phyloP scores from a whole-genome alignment of 495 filamentous ascomycete genomes.

The Cladorrhinum samala region DNA sequence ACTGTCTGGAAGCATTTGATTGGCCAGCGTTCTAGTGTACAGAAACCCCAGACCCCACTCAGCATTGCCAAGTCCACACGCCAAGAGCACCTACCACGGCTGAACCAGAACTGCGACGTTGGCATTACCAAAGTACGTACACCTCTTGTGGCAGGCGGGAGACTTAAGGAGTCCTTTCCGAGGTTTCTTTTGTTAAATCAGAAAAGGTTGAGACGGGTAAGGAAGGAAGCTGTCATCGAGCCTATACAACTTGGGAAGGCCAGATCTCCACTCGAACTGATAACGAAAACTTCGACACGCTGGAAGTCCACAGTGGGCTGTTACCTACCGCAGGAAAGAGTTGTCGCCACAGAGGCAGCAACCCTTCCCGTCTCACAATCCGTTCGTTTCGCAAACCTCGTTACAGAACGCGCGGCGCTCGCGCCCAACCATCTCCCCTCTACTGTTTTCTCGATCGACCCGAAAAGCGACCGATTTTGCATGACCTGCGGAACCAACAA shows the following conservation, averaged over 20 bases:
- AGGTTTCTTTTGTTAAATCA: too few species aligned
- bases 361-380: neutral
- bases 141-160: neutral
- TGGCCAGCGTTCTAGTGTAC: neutral
- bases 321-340: too few species aligned
- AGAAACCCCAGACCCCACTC: neutral
- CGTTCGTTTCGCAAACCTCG: conserved; percentile 2
- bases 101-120: conserved; percentile 1
- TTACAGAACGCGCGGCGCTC: conserved; percentile 2
- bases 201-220: too few species aligned
- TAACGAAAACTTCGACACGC: neutral
- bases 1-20: too few species aligned
- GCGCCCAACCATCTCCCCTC: neutral
- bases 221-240: neutral
- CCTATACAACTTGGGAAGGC: neutral
- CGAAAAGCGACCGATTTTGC: neutral
- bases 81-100: neutral
- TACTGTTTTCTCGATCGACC: neutral
- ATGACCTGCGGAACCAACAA: neutral
- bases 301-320: too few species aligned
- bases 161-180: neutral
- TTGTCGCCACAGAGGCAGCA: neutral
- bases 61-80: neutral
- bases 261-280: neutral
- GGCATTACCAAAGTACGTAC: conserved; percentile 2